Base-by-base conservation (phyloP, 495 filamentous ascomycete genomes). In the Penicillium paxilli region DNA sequence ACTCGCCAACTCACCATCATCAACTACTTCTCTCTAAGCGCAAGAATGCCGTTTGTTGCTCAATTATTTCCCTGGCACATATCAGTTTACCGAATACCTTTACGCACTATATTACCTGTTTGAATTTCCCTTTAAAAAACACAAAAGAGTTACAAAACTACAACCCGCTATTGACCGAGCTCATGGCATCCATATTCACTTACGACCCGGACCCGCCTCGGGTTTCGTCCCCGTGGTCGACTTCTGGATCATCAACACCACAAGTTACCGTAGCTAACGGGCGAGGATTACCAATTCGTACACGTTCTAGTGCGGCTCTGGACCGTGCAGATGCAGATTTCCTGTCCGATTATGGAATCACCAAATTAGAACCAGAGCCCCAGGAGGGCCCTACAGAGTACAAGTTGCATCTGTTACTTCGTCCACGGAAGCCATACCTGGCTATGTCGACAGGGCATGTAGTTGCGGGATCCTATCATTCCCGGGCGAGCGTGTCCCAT, bases 381-480 rank as follows among this genome's bases (percentile, higher is more conserved):
- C 92, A 98, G 64, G 87, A 94, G 49, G 94, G 94, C 0, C 90
- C 94, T 25, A 94, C 87, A 6, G 94, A 98, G 72, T 98, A 98
- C 73, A 98, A 98, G 68, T 73, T 98, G 41, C 94, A 96, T 77
- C 77, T 98, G n/a, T 78, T 97, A 9, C 73, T 96, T 26, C 83
- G 90, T 30, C 85, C 89, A 26, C 80, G 94, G 53, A 80, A 92
- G 66, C 83, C 79, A 28, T 93, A 91, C 68, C 75, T 82, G 35
- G 78, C 79, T 20, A 74, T 75, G 47, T 84, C 83, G 7, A 89
- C 86, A 7, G 83, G 83, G 12, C 74, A 80, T 40, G 75, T 82
- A 37, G 75, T 83, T 9, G 72, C 80, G 14, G 82, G 83, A 11
- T 86, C 87, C 12, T 77, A 83, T 47, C 86, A 84, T 54, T 76